Evolutionary conservation across 129 eudicot genomes (phyloP), one percentile per base, ranked within the genome.

Genomic region (Flaveria ramosissima): DNA sequence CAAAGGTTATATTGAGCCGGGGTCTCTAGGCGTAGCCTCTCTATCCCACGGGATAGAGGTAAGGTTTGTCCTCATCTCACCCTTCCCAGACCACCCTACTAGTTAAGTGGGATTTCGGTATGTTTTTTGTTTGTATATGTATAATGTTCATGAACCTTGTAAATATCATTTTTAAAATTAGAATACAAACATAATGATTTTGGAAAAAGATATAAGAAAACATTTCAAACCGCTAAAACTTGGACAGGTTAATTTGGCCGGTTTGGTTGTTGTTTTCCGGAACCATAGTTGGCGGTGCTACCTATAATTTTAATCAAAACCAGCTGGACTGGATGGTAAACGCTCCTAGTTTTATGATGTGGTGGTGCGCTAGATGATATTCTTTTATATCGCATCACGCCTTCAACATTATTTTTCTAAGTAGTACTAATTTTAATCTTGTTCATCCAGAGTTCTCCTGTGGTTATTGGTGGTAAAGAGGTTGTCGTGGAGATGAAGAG

Each of bases 401-500:
- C 30, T 19, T 2, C 27, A 56, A 3, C 63, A 20, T 56, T 68
- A 15, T 26, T 67, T 69, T 55, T 51, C 9, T 27, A 50, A 79
- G 23, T 55, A 48, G 61, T 51, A 48, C 43, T 75, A 30, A 70
- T 8, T 24, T 7, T 59, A 81, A 16, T 24, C 20, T 61, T 57
- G 2, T 12, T 15, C 39, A 72, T 71, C 50, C 76, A 88, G 92
- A 82, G 85, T 82, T 80, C 92, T 27, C 85, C 93, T 1, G 80
- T 88, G 66, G 75, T 81, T 20, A 78, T 88, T 78, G 93, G 88
- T 71, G 90, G 47, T 72, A 80, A 76, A 70, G 86, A 88, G 71
- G 88, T 83, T 56, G 71, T 52, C 43, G 86, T 85, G 41, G 93
- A 88, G 84, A 81, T 78, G 59, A 88, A 88, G 79, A 88, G 86